Evolutionary conservation across 495 filamentous ascomycete genomes (phyloP).

Genomic region (Penicillium parvum): DNA sequence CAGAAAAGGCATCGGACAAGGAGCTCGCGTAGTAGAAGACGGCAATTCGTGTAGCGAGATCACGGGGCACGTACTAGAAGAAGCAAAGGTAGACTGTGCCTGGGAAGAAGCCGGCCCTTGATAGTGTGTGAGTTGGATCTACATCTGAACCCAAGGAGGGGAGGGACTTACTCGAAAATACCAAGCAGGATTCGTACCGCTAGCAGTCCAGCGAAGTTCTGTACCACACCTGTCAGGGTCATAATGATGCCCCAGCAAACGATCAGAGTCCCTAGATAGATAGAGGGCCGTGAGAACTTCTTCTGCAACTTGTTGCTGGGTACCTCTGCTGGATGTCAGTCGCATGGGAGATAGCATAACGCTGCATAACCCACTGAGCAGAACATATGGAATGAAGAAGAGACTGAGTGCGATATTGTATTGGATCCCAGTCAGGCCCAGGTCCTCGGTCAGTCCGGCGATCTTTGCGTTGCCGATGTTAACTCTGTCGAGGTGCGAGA

Average conservation of each 20-base stretch:
- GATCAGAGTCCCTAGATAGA: conserved; percentile 50
- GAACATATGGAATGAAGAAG: conserved; percentile 69
- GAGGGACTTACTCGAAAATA: conserved; percentile 47
- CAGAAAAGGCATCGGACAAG: conserved; percentile 60
- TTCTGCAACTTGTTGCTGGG: conserved; percentile 53
- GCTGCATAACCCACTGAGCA: too few species aligned
- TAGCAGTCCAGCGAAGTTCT: conserved; percentile 58
- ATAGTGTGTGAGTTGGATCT: too few species aligned
- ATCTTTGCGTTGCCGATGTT: conserved; percentile 79
- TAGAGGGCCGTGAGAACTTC: conserved; percentile 26
- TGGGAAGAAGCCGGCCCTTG: conserved; percentile 56
- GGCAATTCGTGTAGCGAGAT: conserved; percentile 35
- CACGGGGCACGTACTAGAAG: conserved; percentile 58
- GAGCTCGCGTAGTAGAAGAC: conserved; percentile 64
- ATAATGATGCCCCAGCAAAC: conserved; percentile 54
- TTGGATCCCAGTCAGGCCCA: conserved; percentile 53
- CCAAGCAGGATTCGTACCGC: conserved; percentile 58
- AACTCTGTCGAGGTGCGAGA: conserved; percentile 50
- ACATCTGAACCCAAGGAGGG: too few species aligned
- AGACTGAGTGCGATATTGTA: conserved; percentile 62
- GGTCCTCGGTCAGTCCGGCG: conserved; percentile 57
- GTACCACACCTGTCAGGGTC: conserved; percentile 35
- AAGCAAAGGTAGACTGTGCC: conserved; percentile 69
- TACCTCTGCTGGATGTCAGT: too few species aligned
- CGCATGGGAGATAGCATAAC: too few species aligned